phyloP scores from a whole-genome alignment of 2,329 filamentous ascomycete genomes.

The Stachybotrys elegans region DNA sequence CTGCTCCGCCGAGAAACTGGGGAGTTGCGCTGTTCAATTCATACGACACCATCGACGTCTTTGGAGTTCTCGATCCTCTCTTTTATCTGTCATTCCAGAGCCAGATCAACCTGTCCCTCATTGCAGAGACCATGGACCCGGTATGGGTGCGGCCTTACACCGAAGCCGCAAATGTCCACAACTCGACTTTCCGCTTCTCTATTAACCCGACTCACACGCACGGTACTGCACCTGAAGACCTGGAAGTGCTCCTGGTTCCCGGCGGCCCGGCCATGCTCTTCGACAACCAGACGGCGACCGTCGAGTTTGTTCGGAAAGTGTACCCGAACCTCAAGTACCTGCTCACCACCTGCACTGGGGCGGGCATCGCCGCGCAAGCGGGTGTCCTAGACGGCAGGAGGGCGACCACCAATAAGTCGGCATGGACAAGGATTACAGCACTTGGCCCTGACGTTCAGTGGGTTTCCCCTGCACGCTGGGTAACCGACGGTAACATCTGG shows the following conservation, averaged over 20 bases:
- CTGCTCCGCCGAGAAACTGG: neutral
- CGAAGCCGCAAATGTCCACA: conserved; percentile 12
- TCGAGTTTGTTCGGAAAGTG: conserved; percentile 32
- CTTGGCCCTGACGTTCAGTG: conserved; percentile 18
- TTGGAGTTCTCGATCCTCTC: conserved; percentile 38
- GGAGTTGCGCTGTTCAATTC: conserved; percentile 1
- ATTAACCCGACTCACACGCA: conserved; percentile 46
- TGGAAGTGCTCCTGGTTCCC: conserved; percentile 55
- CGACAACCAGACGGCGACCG: conserved; percentile 21
- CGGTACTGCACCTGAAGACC: conserved; percentile 37
- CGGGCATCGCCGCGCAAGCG: neutral
- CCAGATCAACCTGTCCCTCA: conserved; percentile 30
- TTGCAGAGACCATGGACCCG: conserved; percentile 32
- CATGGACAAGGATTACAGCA: conserved; percentile 24
- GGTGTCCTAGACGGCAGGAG: neutral
- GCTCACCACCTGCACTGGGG: conserved; percentile 30
- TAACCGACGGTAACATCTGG: conserved; percentile 1
- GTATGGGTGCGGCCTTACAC: conserved; percentile 23
- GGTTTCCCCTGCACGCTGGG: conserved; percentile 1
- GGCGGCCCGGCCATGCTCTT: conserved; percentile 48
- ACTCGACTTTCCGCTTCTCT: conserved; percentile 24
- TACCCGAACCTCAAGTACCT: conserved; percentile 47
- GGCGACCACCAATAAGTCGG: conserved; percentile 1
- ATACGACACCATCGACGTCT: conserved; percentile 24
- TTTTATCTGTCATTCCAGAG: conserved; percentile 28